Evolutionary conservation across 2,329 filamentous ascomycete genomes (phyloP), one percentile per base, ranked within the genome.

Genomic region (Xylariaceae sp.): DNA sequence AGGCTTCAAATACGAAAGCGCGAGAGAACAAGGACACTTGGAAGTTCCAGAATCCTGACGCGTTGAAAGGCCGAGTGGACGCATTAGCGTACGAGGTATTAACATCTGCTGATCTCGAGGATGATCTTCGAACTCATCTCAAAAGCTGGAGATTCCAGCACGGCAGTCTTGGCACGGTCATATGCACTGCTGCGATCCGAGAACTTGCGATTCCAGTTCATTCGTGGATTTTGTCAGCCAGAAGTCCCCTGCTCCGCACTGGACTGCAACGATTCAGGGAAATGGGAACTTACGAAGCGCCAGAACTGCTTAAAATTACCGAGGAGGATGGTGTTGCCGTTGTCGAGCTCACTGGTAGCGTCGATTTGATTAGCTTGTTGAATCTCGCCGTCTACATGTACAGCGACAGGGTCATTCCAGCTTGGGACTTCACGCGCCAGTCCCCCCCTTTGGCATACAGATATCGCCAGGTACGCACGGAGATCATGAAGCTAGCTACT

Each of bases 401-500:
- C 70, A 88, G 87, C 5, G 95, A 98, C 68, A 80, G 79, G 3
- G 76, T 93, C 16, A 80, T 96, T 29, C 91, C 95, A 56, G 89
- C 93, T 18, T 98, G 95, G 95, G 90, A 93, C 62, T 87, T 89
- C 60, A 88, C 88, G 3, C 84, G 82, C 6, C 83, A 87, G 59
- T 82, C 85, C 19, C 83, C 87, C 2, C 76, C 83, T 10, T 77
- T 88, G 69, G 88, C 90, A 0, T 82, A 84, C 64, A 82, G 89
- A 41, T 96, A 91, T 70, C 89, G 92, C 20, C 87, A 93, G 66
- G 81, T 96, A 18, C 87, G 93, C 19, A 82, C 79, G 0, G 93
- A 98, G 68, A 77, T 98, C n/a, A 95, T 96, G 88, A 93, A 87
- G 62, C 66, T 93, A n/a, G 89, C 90, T 9, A 84, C 84, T 1